A percentile compares a stretch with the other conserved stretches of the same genome.
These are phyloP conservation scores for Aspergillus ustus DNA, from an alignment of 2,329 filamentous ascomycete genomes.

Conservation along the genomic window DNA sequence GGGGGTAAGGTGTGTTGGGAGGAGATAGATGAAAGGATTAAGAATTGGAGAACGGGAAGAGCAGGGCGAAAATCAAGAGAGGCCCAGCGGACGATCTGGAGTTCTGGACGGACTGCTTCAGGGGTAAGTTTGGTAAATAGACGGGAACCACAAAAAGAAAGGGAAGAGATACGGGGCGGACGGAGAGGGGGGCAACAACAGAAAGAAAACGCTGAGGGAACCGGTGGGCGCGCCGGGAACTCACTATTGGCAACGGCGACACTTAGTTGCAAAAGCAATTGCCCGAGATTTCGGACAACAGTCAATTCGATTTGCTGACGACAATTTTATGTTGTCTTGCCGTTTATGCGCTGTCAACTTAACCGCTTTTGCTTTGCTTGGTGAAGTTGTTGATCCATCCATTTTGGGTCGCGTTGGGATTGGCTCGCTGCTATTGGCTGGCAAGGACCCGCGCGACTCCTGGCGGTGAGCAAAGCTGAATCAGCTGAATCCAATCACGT, in stretches of 20 bases:
- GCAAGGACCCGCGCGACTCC: slow-evolving; percentile 17
- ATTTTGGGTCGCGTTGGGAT: slow-evolving; percentile 42
- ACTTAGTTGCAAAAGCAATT: slow-evolving; percentile 20
- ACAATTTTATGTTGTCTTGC: slow-evolving; percentile 26
- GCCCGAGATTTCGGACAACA: slow-evolving; percentile 32
- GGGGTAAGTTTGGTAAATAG: slow-evolving; percentile 29
- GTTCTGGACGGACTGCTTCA: slow-evolving; percentile 32
- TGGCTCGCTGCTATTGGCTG: slow-evolving; percentile 33
- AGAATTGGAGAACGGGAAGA: slow-evolving; percentile 26
- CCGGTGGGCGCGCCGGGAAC: slow-evolving; percentile 21
- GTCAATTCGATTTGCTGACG: slow-evolving; percentile 50
- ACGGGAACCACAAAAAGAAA: slow-evolving; percentile 25
- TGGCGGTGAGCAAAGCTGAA: slow-evolving; percentile 30
- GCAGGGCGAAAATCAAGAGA: slow-evolving; percentile 35
- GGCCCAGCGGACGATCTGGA: slow-evolving; percentile 32
- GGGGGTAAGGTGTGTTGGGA: slow-evolving; percentile 16
- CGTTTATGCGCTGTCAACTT: slow-evolving; percentile 43
- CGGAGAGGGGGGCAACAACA: slow-evolving; percentile 13
- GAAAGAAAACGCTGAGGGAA: slow-evolving; percentile 19
- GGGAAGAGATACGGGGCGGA: slow-evolving; percentile 24
- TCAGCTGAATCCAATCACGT: slow-evolving; percentile 24
- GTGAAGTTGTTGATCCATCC: slow-evolving; percentile 37
- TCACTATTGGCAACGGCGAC: slow-evolving; percentile 19
- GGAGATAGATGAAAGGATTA: slow-evolving; percentile 26
- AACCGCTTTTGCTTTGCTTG: slow-evolving; percentile 16